Evolutionary conservation across 371 early-diverging fungal genomes (phyloP).

Genomic region (Mucor saturninus): DNA sequence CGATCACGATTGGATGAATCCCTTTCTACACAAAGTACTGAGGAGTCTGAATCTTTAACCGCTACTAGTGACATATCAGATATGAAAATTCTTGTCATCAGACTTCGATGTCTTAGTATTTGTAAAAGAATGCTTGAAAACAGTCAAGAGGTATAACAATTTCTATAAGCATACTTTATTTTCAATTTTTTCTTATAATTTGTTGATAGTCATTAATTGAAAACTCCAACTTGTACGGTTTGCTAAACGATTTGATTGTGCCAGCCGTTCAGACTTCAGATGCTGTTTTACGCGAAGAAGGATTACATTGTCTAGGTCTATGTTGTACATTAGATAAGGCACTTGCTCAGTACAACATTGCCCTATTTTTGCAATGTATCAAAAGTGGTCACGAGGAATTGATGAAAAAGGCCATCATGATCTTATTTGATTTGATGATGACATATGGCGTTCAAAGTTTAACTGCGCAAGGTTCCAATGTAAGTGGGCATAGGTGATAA

Average conservation of each 20-base stretch:
- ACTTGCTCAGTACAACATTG: constrained; percentile 53
- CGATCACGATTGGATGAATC: constrained; percentile 19
- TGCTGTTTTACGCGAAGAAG: constrained; percentile 70
- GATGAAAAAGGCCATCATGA: constrained; percentile 55
- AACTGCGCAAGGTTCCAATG: background rate
- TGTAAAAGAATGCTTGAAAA: constrained; percentile 77
- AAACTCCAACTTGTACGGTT: constrained; percentile 78
- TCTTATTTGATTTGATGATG: constrained; percentile 66
- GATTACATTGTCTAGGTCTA: constrained; percentile 82
- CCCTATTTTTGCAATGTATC: constrained; percentile 49
- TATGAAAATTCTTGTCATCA: constrained; percentile 6
- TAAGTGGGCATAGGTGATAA: background rate
- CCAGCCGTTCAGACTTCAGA: constrained; percentile 80
- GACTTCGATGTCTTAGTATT: constrained; percentile 68
- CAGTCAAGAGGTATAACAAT: constrained; percentile 58
- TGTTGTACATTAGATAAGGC: constrained; percentile 71
- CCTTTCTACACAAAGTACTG: background rate
- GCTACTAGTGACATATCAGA: background rate
- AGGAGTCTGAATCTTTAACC: background rate
- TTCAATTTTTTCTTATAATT: background rate
- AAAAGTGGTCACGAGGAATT: constrained; percentile 50
- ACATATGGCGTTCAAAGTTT: constrained; percentile 45
- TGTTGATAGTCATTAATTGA: constrained; percentile 55
- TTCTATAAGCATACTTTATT: background rate
- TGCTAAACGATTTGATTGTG: constrained; percentile 79